phyloP scores from a whole-genome alignment of 2,329 filamentous ascomycete species.

The Clonostachys rosea region DNA sequence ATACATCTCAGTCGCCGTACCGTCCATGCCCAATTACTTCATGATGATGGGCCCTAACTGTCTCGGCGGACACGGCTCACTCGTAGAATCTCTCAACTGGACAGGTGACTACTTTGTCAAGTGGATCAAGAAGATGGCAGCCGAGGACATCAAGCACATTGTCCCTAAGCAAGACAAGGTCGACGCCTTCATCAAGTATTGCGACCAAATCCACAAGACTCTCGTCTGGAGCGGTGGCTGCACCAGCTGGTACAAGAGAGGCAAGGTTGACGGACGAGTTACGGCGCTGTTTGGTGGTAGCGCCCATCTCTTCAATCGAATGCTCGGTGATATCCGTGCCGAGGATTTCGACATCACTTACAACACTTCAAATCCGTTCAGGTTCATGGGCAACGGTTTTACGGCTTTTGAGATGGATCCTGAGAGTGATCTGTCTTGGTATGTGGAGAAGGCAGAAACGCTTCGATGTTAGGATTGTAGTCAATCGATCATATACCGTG shows the following conservation, averaged over 20 bases:
- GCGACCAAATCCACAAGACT: conserved; percentile 44
- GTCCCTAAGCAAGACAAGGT: conserved; percentile 38
- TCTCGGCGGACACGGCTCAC: conserved; percentile 43
- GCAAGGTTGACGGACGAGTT: conserved; percentile 34
- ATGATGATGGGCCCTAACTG: conserved; percentile 35
- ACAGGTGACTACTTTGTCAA: conserved; percentile 46
- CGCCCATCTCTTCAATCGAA: conserved; percentile 46
- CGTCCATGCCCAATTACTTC: conserved; percentile 1
- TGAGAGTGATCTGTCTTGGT: no score
- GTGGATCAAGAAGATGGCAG: conserved; percentile 43
- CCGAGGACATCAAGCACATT: conserved; percentile 41
- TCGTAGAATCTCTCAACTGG: conserved; percentile 46
- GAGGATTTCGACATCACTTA: conserved; percentile 40
- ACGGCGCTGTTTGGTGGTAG: conserved; percentile 46
- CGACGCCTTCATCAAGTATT: conserved; percentile 45
- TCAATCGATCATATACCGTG: no score
- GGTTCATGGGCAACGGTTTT: conserved; percentile 49
- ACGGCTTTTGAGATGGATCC: conserved; percentile 35
- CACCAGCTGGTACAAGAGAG: conserved; percentile 48
- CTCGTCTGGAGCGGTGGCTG: conserved; percentile 43
- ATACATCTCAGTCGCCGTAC: background rate
- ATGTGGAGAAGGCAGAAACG: no score
- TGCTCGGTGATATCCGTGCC: conserved; percentile 42
- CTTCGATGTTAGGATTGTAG: no score
- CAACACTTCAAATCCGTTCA: conserved; percentile 6